Percentiles rank a stretch among this genome's conserved stretches.
phyloP scores from a whole-genome alignment of 2,329 filamentous ascomycete species.

The Calycina herbarum region DNA sequence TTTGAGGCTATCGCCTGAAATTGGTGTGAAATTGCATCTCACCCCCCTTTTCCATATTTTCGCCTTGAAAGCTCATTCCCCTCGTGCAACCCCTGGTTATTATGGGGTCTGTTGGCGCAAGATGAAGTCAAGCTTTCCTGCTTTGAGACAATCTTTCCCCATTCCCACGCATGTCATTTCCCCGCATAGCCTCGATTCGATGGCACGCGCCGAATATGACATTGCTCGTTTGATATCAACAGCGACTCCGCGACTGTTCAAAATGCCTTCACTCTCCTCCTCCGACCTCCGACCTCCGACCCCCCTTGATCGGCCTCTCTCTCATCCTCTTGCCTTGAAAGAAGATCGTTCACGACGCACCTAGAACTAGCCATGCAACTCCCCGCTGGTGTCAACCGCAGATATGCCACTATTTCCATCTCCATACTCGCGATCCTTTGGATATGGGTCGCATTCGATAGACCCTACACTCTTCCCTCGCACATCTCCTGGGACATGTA shows the following conservation, averaged over 20 bases:
- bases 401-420: slow-evolving; percentile 10
- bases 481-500: slow-evolving; percentile 28
- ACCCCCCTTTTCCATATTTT: neutral
- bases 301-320: neutral
- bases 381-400: slow-evolving; percentile 12
- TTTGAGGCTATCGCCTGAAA: neutral
- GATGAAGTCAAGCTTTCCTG: neutral
- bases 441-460: slow-evolving; percentile 12
- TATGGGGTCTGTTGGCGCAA: neutral
- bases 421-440: slow-evolving; percentile 4
- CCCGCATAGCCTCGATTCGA: neutral
- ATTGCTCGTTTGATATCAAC: neutral
- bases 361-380: slow-evolving; percentile 1
- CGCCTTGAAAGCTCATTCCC: neutral
- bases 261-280: neutral
- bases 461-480: slow-evolving; percentile 17
- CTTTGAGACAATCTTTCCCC: neutral
- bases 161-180: neutral
- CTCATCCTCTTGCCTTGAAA: neutral
- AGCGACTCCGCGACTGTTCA: neutral
- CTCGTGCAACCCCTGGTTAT: neutral
- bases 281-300: no score
- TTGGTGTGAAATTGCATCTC: no score
- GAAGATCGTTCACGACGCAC: neutral
- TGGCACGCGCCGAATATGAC: neutral